Percentiles rank a stretch among this genome's conserved stretches.
Conservation (phyloP, 2,329 filamentous ascomycete species). For the Bisporella sp. region DNA sequence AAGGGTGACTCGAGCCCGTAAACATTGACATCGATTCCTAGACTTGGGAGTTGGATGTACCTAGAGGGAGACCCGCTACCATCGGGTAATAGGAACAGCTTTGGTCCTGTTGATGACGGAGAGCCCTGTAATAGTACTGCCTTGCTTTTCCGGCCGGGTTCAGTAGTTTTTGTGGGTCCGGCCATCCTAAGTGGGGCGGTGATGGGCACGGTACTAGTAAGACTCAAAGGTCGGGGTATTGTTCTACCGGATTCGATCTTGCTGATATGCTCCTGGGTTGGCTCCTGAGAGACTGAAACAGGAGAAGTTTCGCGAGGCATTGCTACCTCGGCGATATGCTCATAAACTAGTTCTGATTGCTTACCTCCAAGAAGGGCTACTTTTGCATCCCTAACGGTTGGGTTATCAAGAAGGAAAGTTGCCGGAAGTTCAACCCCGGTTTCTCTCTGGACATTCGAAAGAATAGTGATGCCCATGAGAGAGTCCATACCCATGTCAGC, state of each 20-base stretch:
- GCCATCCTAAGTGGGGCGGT: not conserved
- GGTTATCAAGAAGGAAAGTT: not conserved
- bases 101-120: not conserved
- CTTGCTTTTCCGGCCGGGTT: not conserved
- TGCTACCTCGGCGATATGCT: not conserved
- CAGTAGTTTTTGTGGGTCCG: not conserved
- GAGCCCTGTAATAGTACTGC: not conserved
- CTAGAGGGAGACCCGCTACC: not conserved
- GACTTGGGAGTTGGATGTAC: not conserved
- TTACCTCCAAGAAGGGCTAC: not conserved
- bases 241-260: not conserved
- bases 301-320: not conserved
- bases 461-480: not conserved
- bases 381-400: not conserved
- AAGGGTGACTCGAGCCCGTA: not conserved
- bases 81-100: not conserved
- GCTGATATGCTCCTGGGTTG: not conserved
- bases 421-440: not conserved
- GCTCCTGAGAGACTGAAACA: not conserved
- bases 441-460: not conserved
- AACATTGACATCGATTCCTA: not conserved
- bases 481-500: not conserved
- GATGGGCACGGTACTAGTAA: not conserved
- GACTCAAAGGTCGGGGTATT: not conserved
- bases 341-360: not conserved